These are phyloP conservation scores for Pythium plurisporium DNA, from an alignment of 352 stramenopile genomes.

Conservation along the genomic window DNA sequence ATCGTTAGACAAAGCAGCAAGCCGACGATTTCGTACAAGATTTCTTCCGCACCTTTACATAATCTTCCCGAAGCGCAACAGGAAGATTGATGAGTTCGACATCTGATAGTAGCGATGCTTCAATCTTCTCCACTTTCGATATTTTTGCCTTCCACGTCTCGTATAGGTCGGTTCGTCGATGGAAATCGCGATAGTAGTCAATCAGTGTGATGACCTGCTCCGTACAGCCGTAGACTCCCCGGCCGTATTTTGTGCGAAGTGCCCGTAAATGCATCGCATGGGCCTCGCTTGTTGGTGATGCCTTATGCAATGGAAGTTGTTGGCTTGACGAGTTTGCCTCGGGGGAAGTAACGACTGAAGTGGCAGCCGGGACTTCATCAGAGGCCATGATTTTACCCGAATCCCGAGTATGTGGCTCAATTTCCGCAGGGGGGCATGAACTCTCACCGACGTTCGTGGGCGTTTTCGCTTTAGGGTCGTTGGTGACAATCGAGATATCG, in stretches of 20 bases:
- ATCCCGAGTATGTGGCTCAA: too few relatives aligned
- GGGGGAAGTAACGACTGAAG: too few relatives aligned
- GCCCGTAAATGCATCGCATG: constrained; percentile 25
- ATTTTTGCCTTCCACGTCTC: constrained; percentile 69
- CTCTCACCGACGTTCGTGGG: too few relatives aligned
- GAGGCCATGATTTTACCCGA: too few relatives aligned
- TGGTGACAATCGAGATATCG: too few relatives aligned
- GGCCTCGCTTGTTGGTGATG: neutral
- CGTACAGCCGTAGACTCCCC: constrained; percentile 47
- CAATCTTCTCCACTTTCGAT: constrained; percentile 72
- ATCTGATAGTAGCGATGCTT: constrained; percentile 62
- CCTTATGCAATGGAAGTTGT: too few relatives aligned
- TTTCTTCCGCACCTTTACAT: constrained; percentile 42
- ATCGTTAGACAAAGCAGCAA: neutral
- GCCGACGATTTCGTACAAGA: neutral
- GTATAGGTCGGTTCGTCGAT: constrained; percentile 59
- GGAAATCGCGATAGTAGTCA: constrained; percentile 80
- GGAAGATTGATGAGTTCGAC: constrained; percentile 64
- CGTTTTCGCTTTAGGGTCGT: too few relatives aligned
- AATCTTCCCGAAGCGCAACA: constrained; percentile 40
- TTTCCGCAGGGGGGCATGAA: too few relatives aligned
- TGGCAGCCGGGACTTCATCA: too few relatives aligned
- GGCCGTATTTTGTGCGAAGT: constrained; percentile 62
- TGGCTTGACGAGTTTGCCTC: too few relatives aligned
- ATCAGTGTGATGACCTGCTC: constrained; percentile 79